Conservation (phyloP, 495 filamentous ascomycete species). For the Xylaria cubensis region DNA sequence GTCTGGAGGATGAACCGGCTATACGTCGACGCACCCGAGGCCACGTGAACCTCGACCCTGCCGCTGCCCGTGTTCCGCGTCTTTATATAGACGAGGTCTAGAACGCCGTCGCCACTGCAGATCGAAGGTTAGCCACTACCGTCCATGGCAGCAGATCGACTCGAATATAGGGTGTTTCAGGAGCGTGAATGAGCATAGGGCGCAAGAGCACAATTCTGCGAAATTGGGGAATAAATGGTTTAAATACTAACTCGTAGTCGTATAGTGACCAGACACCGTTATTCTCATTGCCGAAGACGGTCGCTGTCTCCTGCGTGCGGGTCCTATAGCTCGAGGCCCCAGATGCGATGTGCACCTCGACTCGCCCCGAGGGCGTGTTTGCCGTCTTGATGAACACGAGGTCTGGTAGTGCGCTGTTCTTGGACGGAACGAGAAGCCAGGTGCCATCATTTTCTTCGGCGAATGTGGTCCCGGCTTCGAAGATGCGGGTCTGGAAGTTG, state of each 20-base stretch:
- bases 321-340: slow-evolving; percentile 16
- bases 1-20: slow-evolving; percentile 16
- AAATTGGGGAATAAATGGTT: too few species aligned
- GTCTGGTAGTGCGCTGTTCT: slow-evolving; percentile 10
- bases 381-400: slow-evolving; percentile 24
- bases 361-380: slow-evolving; percentile 18
- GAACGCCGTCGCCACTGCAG: not conserved
- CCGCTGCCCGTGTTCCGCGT: slow-evolving; percentile 15
- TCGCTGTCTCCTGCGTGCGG: slow-evolving; percentile 17
- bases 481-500: slow-evolving; percentile 20
- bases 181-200: too few species aligned
- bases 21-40: slow-evolving; percentile 15
- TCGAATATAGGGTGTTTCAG: too few species aligned
- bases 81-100: slow-evolving; percentile 24
- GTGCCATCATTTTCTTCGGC: slow-evolving; percentile 20
- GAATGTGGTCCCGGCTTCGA: slow-evolving; percentile 21
- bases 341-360: slow-evolving; percentile 24
- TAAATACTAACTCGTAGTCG: slow-evolving; percentile 11
- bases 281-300: slow-evolving; percentile 18
- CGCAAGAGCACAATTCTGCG: too few species aligned
- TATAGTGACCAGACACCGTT: slow-evolving; percentile 23
- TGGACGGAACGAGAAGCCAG: slow-evolving; percentile 18
- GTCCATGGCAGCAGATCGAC: too few species aligned
- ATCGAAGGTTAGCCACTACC: too few species aligned
- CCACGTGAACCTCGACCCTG: slow-evolving; percentile 18